Percentiles rank a stretch among this genome's conserved stretches.
Evolutionary conservation across 768 basidiomycete genomes (phyloP).

Genomic region (Coprinopsis sp.): DNA sequence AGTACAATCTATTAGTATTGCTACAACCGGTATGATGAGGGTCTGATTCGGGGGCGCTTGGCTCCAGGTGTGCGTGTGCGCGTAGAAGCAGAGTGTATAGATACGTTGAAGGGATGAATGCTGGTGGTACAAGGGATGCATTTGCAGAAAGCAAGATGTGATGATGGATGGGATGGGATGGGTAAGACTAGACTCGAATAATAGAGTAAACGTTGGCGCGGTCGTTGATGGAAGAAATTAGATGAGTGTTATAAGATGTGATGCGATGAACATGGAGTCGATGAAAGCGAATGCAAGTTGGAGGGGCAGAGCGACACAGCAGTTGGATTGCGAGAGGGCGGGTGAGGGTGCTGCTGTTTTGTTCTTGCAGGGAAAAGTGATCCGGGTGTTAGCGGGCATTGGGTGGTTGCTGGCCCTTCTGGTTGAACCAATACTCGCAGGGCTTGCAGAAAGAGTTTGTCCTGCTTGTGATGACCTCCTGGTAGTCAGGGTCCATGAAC

Average conservation of each 20-base stretch:
- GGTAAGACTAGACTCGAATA: neutral
- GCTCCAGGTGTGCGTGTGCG: no score
- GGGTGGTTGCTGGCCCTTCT: slow-evolving; percentile 31
- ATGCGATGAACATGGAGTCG: slow-evolving; percentile 4
- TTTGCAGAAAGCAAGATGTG: neutral
- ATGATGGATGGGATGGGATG: neutral
- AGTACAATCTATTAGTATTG: neutral
- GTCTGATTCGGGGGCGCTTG: no score
- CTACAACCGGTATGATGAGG: no score
- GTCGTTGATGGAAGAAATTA: slow-evolving; percentile 8
- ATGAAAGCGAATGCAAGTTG: slow-evolving; percentile 6
- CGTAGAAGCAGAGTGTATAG: no score
- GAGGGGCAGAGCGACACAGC: neutral
- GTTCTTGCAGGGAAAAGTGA: slow-evolving; percentile 10
- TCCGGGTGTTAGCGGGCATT: neutral
- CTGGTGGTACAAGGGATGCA: slow-evolving; percentile 3
- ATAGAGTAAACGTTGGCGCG: slow-evolving; percentile 2
- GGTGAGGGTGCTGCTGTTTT: slow-evolving; percentile 6
- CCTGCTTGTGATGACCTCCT: slow-evolving; percentile 51
- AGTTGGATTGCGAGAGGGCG: neutral
- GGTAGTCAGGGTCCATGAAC: slow-evolving; percentile 69
- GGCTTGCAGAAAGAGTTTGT: slow-evolving; percentile 52
- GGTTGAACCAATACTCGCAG: slow-evolving; percentile 57
- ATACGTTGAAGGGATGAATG: no score
- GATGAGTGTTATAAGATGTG: slow-evolving; percentile 3